Conservation (phyloP, 495 filamentous ascomycete genomes). For the Bombardia bombarda region DNA sequence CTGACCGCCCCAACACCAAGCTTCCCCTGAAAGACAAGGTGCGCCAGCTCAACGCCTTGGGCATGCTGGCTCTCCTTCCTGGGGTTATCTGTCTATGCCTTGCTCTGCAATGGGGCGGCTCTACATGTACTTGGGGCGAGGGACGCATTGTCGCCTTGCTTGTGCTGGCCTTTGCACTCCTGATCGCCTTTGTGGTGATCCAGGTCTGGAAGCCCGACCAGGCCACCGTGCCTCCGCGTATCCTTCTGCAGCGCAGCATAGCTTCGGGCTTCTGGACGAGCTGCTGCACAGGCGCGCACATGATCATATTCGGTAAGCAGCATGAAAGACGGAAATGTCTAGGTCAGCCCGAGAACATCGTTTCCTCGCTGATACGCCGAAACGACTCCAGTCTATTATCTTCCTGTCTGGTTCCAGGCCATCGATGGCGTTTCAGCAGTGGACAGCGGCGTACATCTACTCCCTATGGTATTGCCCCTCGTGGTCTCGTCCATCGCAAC, state of each 20-base stretch:
- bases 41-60: slow-evolving; percentile 41
- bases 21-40: slow-evolving; percentile 24
- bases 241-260: neutral
- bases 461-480: slow-evolving; percentile 53
- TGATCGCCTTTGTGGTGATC: slow-evolving; percentile 32
- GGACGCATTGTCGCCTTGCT: slow-evolving; percentile 32
- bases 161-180: slow-evolving; percentile 31
- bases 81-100: slow-evolving; percentile 45
- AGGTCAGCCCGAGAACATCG: neutral
- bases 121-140: slow-evolving; percentile 39
- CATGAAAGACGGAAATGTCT: neutral
- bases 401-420: slow-evolving; percentile 57
- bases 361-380: neutral
- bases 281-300: too few relatives aligned
- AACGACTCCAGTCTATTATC: slow-evolving; percentile 17
- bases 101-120: slow-evolving; percentile 52
- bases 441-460: slow-evolving; percentile 55
- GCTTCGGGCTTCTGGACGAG: neutral
- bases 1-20: slow-evolving; percentile 12
- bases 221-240: neutral
- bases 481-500: slow-evolving; percentile 45
- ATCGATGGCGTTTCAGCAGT: slow-evolving; percentile 53
- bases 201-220: slow-evolving; percentile 16
- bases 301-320: too few relatives aligned
- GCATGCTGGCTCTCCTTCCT: slow-evolving; percentile 37